Evolutionary conservation across 2,329 filamentous ascomycete species (phyloP).

Genomic region (Mycocentrospora acerina): DNA sequence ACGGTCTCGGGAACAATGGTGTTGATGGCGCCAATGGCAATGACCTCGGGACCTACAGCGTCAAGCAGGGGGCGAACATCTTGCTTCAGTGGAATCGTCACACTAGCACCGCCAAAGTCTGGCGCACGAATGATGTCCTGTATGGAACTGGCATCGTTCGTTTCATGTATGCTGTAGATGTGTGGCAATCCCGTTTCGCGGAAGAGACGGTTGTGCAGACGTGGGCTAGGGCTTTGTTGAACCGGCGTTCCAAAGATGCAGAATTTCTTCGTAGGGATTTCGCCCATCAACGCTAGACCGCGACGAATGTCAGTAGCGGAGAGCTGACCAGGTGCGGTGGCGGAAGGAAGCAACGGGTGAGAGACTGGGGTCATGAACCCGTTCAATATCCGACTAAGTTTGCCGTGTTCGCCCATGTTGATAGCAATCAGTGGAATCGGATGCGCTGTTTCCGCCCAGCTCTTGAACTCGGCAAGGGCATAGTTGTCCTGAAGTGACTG

Average conservation of each 20-base stretch:
- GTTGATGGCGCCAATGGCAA: constrained; percentile 88
- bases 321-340: constrained; percentile 90
- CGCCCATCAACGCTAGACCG: constrained; percentile 75
- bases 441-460: constrained; percentile 70
- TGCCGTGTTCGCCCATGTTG: constrained; percentile 89
- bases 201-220: constrained; percentile 88
- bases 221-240: constrained; percentile 77
- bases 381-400: constrained; percentile 88
- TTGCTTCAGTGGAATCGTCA: constrained; percentile 93
- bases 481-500: constrained; percentile 81
- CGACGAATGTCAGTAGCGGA: constrained; percentile 85
- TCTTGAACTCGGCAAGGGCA: constrained; percentile 77
- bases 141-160: constrained; percentile 62
- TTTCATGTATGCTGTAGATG: constrained; percentile 75
- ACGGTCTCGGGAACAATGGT: constrained; percentile 70
- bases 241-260: constrained; percentile 89
- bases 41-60: constrained; percentile 74
- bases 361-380: constrained; percentile 93
- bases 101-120: constrained; percentile 87
- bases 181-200: constrained; percentile 76
- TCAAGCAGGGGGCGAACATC: constrained; percentile 83
- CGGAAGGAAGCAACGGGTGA: constrained; percentile 84
- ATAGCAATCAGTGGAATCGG: constrained; percentile 86
- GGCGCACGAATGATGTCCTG: constrained; percentile 65
- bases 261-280: constrained; percentile 74